Percentiles rank a stretch among this genome's conserved stretches.
Conservation (phyloP, 352 stramenopile genomes). For the Globisporangium acanthophoron region DNA sequence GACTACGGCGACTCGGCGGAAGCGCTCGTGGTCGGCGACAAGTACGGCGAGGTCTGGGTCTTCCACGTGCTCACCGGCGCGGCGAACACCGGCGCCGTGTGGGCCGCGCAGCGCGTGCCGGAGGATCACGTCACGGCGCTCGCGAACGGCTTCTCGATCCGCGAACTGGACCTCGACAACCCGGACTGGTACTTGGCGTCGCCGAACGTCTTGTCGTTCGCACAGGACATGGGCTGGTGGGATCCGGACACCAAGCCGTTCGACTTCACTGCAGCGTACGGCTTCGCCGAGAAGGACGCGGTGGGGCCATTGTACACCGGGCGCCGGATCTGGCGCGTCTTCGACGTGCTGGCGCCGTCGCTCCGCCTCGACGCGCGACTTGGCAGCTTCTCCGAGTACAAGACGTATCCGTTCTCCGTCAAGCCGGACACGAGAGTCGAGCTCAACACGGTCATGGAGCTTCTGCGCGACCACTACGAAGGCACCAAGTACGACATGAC, state of each 20-base stretch:
- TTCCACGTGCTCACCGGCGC: constrained; percentile 93
- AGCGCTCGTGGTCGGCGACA: constrained; percentile 83
- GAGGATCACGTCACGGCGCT: constrained; percentile 88
- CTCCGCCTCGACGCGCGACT: constrained; percentile 60
- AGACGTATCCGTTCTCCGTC: constrained; percentile 88
- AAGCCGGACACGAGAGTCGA: constrained; percentile 41
- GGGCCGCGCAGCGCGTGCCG: constrained; percentile 90
- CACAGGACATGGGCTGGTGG: constrained; percentile 85
- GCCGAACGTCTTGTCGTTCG: constrained; percentile 79
- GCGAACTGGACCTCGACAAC: constrained; percentile 75
- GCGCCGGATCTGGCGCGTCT: constrained; percentile 88
- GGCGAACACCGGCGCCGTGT: constrained; percentile 85
- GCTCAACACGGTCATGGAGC: constrained; percentile 58
- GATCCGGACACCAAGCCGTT: constrained; percentile 38
- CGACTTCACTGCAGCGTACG: constrained; percentile 72
- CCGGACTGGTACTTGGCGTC: constrained; percentile 87
- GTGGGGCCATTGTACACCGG: constrained; percentile 67
- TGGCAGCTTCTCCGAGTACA: constrained; percentile 59
- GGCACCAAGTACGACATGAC: constrained; percentile 76
- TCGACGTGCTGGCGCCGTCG: constrained; percentile 73
- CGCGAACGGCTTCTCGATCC: constrained; percentile 93
- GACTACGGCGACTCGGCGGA: constrained; percentile 77
- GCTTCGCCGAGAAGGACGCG: constrained; percentile 49
- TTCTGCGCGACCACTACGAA: constrained; percentile 85
- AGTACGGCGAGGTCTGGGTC: constrained; percentile 88